Percentiles rank a stretch among this genome's conserved stretches.
These are phyloP conservation scores for Roridomyces roridus DNA, from an alignment of 768 basidiomycete genomes.

Conservation along the genomic window DNA sequence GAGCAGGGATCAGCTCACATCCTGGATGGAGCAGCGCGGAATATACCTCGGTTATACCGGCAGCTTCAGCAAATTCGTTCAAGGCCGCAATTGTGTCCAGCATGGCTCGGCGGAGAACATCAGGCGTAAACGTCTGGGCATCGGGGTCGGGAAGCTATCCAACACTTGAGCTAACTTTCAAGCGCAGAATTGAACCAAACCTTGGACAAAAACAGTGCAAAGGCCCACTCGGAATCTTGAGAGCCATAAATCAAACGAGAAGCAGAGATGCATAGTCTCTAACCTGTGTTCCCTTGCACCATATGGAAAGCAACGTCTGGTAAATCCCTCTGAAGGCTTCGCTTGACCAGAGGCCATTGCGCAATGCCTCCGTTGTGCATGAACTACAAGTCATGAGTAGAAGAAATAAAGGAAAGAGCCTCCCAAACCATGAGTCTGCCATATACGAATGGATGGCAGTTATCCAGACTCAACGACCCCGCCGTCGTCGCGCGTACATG, in stretches of 20 bases:
- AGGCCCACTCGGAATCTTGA: conserved; percentile 96
- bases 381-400: conserved; percentile 56
- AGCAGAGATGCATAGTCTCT: conserved; percentile 11
- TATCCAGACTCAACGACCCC: conserved; percentile 89
- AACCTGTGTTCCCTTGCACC: conserved; percentile 93
- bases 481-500: conserved; percentile 96
- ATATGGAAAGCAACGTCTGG: conserved; percentile 86
- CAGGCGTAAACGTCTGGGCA: conserved; percentile 75
- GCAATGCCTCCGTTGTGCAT: conserved; percentile 98
- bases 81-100: conserved; percentile 82
- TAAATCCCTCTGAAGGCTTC: conserved; percentile 75
- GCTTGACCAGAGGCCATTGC: conserved; percentile 81
- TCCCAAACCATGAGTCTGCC: conserved; percentile 86
- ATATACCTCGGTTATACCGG: conserved; percentile 72
- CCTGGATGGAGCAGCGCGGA: not conserved
- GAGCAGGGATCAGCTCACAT: not conserved
- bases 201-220: conserved; percentile 89
- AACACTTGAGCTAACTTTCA: conserved; percentile 11
- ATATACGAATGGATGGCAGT: conserved; percentile 94
- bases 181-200: conserved; percentile 38
- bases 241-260: not conserved
- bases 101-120: conserved; percentile 83
- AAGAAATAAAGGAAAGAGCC: not conserved
- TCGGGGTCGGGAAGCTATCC: conserved; percentile 79
- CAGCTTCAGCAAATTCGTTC: conserved; percentile 77